Conservation (phyloP, 2,329 filamentous ascomycete species). For the Ceratocystis diversiconidia region DNA sequence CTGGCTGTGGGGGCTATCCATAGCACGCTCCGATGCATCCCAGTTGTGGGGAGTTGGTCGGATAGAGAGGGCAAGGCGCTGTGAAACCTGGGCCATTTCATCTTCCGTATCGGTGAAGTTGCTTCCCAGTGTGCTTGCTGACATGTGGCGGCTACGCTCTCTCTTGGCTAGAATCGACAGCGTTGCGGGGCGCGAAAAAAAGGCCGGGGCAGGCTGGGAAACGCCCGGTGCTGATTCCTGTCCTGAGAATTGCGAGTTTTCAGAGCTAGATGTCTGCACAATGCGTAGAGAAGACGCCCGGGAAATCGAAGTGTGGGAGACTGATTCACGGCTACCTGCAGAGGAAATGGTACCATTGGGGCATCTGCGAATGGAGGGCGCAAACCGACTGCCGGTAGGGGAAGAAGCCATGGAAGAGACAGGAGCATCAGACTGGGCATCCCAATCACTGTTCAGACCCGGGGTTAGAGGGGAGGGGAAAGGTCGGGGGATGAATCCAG, state of each 20-base stretch:
- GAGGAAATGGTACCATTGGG: constrained; percentile 3
- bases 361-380: not conserved
- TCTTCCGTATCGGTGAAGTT: constrained; percentile 37
- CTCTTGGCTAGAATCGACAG: not conserved
- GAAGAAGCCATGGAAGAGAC: constrained; percentile 15
- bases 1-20: constrained; percentile 1
- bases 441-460: constrained; percentile 3
- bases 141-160: constrained; percentile 17
- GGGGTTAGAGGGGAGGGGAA: constrained; percentile 10
- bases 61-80: constrained; percentile 4
- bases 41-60: constrained; percentile 20
- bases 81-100: constrained; percentile 7
- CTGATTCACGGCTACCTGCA: not conserved
- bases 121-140: constrained; percentile 33
- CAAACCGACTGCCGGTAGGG: not conserved
- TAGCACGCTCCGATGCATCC: not conserved
- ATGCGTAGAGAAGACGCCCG: not conserved
- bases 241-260: not conserved
- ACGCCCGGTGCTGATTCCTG: not conserved
- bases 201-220: not conserved
- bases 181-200: constrained; percentile 1
- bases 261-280: not conserved
- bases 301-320: constrained; percentile 2
- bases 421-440: not conserved
- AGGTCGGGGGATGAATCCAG: constrained; percentile 19